These are phyloP conservation scores for Globisporangium okanoganense DNA, from an alignment of 352 stramenopile species.

Conservation along the genomic window DNA sequence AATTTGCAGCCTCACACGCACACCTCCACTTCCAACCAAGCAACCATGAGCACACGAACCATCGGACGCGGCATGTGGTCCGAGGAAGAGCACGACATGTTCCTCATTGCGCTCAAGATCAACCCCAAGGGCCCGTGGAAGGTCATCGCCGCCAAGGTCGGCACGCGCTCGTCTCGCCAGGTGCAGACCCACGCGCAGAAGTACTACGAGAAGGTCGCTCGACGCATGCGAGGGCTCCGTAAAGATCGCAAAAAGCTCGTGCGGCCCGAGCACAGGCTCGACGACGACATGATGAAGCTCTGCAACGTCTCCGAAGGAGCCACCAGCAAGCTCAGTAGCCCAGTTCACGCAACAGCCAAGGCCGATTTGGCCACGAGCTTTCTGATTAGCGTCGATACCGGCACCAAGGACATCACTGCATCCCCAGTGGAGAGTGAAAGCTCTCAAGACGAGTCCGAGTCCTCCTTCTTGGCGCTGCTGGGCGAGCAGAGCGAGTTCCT, in stretches of 20 bases:
- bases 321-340: not conserved
- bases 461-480: slow-evolving; percentile 1
- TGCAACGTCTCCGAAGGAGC: slow-evolving; percentile 9
- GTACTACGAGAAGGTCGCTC: slow-evolving; percentile 76
- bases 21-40: not conserved
- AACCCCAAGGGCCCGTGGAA: slow-evolving; percentile 30
- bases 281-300: slow-evolving; percentile 29
- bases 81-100: slow-evolving; percentile 33
- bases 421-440: not conserved
- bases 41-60: not conserved
- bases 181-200: slow-evolving; percentile 55
- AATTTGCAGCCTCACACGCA: not conserved
- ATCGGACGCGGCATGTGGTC: slow-evolving; percentile 24
- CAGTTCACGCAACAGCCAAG: not conserved
- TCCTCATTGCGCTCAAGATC: slow-evolving; percentile 19
- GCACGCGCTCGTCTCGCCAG: slow-evolving; percentile 46
- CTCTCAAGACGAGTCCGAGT: not conserved
- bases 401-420: not conserved
- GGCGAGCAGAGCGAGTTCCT: not conserved
- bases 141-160: slow-evolving; percentile 21
- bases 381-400: not conserved
- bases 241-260: slow-evolving; percentile 56
- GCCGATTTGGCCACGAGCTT: not conserved
- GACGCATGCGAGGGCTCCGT: slow-evolving; percentile 49
- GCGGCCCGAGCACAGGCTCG: slow-evolving; percentile 55